phyloP scores from a whole-genome alignment of 371 early-diverging fungal species.

The Rhizopus stolonifer region DNA sequence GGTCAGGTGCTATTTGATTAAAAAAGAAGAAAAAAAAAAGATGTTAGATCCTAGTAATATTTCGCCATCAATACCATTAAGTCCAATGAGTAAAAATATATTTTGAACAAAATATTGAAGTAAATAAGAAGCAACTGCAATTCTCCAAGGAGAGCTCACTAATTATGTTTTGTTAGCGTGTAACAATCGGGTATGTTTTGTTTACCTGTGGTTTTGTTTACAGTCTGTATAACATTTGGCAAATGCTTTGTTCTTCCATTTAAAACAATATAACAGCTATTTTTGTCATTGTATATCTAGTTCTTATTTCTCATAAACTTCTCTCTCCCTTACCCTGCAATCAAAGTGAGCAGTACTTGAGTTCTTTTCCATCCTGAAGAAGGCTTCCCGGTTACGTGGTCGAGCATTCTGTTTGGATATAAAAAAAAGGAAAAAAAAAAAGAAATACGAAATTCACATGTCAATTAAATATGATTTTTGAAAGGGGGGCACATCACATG shows the following conservation, averaged over 20 bases:
- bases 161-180: slow-evolving; percentile 15
- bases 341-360: slow-evolving; percentile 68
- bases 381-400: slow-evolving; percentile 90
- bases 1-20: slow-evolving; percentile 75
- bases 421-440: not conserved
- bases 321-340: slow-evolving; percentile 59
- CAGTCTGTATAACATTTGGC: slow-evolving; percentile 10
- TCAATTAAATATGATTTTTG: not conserved
- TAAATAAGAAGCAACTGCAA: slow-evolving; percentile 71
- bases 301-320: not conserved
- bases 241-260: not conserved
- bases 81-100: slow-evolving; percentile 51
- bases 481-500: not conserved
- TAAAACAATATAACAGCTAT: slow-evolving; percentile 37
- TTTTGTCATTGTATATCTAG: slow-evolving; percentile 5
- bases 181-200: slow-evolving; percentile 1
- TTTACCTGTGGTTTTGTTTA: slow-evolving; percentile 32
- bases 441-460: not conserved
- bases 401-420: slow-evolving; percentile 66
- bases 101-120: slow-evolving; percentile 62
- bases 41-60: not conserved
- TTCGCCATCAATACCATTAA: slow-evolving; percentile 49
- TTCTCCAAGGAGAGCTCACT: slow-evolving; percentile 76
- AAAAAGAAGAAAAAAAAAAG: not conserved
- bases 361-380: slow-evolving; percentile 86